Evolutionary conservation across 2,329 filamentous ascomycete genomes (phyloP), one percentile per base, ranked within the genome.

Genomic region (Hypomyces perniciosus): DNA sequence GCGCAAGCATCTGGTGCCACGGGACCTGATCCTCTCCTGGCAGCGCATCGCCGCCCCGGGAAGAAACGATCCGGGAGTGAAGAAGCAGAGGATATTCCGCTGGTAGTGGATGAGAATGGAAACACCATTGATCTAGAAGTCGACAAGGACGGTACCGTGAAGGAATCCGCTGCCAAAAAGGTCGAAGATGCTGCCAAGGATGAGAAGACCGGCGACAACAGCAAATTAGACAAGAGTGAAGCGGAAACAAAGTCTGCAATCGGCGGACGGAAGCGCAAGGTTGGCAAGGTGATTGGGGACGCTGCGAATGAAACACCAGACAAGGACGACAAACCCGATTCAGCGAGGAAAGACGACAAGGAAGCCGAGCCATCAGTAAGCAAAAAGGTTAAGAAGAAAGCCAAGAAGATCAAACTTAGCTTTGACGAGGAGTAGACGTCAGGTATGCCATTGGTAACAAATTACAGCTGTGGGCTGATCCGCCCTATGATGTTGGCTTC

Each of bases 11-110:
- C 74, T 64, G 66, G 68, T 68, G 61, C 66, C 74, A 63, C 73
- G 67, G 68, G 77, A 35, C 71, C 80, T 59, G 76, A 81, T 50
- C 75, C 77, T 4, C 69, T 79, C 39, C 69, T 80, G 35, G 72
- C 77, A 1, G 71, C 69, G 5, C 72, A 71, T 13, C 69, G 77
- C 2, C 70, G 79, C n/a, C 70, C 74, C 44, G 67, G 61, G 52
- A 78, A 74, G 69, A 78, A 72, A 68, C 76, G 75, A 34, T 80
- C 79, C 12, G 80, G 72, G 53, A 83, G 85, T 58, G 84, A 84
- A 38, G 83, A 90, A 54, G 86, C 85, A 9, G 88, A 92, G 58
- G 88, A 92, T 65, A 84, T 77, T 45, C 88, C 88, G 0, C 76
- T 89, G 0, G 82, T 89, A 46, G 81, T 93, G 4, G 80, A 92